Base-by-base conservation (phyloP, 345 rosid species). In the Rhizophora mangle region DNA sequence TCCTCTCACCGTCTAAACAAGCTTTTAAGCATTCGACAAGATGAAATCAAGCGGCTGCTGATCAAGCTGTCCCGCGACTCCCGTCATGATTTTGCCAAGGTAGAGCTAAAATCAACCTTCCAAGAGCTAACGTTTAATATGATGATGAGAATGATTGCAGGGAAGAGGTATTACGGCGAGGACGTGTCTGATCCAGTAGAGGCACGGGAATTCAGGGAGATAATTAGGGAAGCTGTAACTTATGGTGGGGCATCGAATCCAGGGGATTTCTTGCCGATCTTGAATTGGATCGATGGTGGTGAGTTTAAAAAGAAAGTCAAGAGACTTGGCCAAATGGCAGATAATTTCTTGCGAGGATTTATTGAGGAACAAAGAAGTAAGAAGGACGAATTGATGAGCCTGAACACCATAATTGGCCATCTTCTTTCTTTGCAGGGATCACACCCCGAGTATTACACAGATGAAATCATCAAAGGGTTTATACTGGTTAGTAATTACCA, bases 391-490 rank as follows among this genome's bases (percentile, higher is more conserved):
- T 55, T 21, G 7, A 20, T 20, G 36, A 47, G 11, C 0, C 6
- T 3, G 27, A 71, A 81, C 57, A 85, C 83, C 15, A 81, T 87
- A 85, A 76, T 83, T 60, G 70, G 77, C 56, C 84, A 80, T 37
- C 66, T 83, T 62, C 72, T 85, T 64, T 62, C 71, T 61, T 47
- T 78, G 62, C 85, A 83, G 58, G 71, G 58, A 31, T 72, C 80
- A 2, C 67, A 85, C 5, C 87, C 87, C 15, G 79, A 81, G 67
- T 70, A 82, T 39, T 84, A 82, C 63, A 77, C 82, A 0, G 85
- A 86, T 64, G 51, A 72, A 19, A 78, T 80, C 73, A 85, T 87
- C 70, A 87, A 87, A 71, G 89, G 86, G 51, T 75, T 86, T 37
- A 62, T 75, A 59, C 73, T 67, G 76, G 88, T 84, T 67, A 66